Evolutionary conservation across 2,329 filamentous ascomycete genomes (phyloP).

Genomic region (Reticulascus tulasneorum): DNA sequence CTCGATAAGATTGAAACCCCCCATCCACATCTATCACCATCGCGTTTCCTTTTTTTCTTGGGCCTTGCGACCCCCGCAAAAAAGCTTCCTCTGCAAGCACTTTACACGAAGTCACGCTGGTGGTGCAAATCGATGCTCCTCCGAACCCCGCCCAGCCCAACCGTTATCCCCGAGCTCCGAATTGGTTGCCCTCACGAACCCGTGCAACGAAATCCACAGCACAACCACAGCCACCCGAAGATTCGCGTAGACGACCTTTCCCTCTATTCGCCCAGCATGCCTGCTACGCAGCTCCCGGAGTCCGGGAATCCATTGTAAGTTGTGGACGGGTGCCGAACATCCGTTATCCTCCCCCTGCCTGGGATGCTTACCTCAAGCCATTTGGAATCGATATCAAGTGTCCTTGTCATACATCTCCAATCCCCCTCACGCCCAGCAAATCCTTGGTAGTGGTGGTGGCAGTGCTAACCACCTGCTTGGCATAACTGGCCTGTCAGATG

Average conservation of each 20-base stretch:
- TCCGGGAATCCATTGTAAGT: constrained; percentile 46
- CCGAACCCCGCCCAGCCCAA: background rate
- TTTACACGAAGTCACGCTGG: too few species aligned
- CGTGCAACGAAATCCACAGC: too few species aligned
- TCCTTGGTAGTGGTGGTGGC: background rate
- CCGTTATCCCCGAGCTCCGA: background rate
- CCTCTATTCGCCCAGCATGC: constrained; percentile 32
- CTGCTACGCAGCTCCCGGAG: constrained; percentile 41
- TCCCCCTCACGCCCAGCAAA: background rate
- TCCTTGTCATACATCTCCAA: too few species aligned
- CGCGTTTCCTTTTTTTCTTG: too few species aligned
- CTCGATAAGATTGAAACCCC: too few species aligned
- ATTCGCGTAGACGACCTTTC: too few species aligned
- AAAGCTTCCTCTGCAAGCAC: too few species aligned
- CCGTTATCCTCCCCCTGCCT: background rate
- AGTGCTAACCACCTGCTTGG: background rate
- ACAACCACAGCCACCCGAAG: background rate
- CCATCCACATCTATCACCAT: too few species aligned
- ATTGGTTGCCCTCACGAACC: background rate
- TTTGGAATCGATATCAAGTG: background rate
- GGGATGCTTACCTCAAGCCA: background rate
- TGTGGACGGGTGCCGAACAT: too few species aligned
- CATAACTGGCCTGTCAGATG: background rate
- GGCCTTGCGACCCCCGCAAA: too few species aligned
- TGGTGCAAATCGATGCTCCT: too few species aligned